These are phyloP conservation scores for Rubia yunnanensis DNA, from an alignment of 257 asterid genomes.

Conservation along the genomic window DNA sequence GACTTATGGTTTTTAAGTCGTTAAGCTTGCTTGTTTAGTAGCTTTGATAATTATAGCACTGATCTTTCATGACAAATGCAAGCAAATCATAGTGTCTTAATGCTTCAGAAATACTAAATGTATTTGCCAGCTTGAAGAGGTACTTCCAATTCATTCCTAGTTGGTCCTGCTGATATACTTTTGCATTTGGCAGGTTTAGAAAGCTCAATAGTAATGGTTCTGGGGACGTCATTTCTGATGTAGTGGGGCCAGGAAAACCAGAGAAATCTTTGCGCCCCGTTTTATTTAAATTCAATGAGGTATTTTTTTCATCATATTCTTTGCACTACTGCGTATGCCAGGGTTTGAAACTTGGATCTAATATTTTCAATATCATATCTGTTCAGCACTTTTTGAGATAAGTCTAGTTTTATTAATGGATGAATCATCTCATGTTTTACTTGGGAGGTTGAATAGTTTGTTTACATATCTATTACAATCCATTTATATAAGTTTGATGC, in stretches of 20 bases:
- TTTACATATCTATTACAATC: background rate
- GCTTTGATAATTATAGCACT: background rate
- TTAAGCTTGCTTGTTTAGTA: background rate
- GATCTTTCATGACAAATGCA: background rate
- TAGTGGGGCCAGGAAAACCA: constrained; percentile 28
- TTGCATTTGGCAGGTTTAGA: constrained; percentile 43
- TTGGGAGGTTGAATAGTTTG: background rate
- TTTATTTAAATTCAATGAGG: constrained; percentile 83
- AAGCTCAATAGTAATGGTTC: constrained; percentile 42
- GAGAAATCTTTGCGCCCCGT: constrained; percentile 73
- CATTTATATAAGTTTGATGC: background rate
- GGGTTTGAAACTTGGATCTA: background rate
- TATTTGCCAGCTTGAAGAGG: background rate
- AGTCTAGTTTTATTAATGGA: background rate
- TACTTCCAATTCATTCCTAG: too few species aligned
- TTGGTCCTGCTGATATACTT: constrained; percentile 2
- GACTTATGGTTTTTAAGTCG: background rate
- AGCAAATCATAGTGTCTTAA: background rate
- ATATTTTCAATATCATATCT: background rate
- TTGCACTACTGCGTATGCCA: background rate
- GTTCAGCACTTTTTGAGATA: background rate
- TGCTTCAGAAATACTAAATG: background rate
- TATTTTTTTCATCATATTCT: constrained; percentile 11
- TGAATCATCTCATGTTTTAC: background rate
- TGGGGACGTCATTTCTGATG: constrained; percentile 18